A percentile compares a stretch with the other conserved stretches of the same genome.
phyloP scores from a whole-genome alignment of 192 early-diverging fungal species.

The Coemansia sp. region DNA sequence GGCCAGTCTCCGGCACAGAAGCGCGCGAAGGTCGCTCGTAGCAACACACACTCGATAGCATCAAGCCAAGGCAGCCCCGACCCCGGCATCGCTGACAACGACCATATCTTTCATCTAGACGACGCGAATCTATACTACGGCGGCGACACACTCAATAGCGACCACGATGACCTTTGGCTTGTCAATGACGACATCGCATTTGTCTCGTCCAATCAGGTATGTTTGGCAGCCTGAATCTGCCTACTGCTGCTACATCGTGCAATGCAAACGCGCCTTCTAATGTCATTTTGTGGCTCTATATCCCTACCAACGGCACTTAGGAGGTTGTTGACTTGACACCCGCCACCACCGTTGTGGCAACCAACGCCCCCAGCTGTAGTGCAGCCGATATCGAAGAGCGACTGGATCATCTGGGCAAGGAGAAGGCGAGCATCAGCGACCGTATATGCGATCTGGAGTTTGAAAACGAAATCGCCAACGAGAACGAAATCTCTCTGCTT shows the following conservation, averaged over 20 bases:
- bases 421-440: slow-evolving; percentile 57
- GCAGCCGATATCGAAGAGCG: slow-evolving; percentile 3
- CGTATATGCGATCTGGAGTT: slow-evolving; percentile 54
- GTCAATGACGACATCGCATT: neutral
- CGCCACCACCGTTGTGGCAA: too few relatives aligned
- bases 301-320: neutral
- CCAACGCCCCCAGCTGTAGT: neutral
- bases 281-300: neutral
- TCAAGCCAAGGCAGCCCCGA: neutral
- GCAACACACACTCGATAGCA: neutral
- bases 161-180: slow-evolving; percentile 1
- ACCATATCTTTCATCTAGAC: neutral
- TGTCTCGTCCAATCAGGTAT: slow-evolving; percentile 3
- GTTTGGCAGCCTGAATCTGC: neutral
- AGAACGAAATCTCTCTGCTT: slow-evolving; percentile 44
- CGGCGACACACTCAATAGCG: neutral
- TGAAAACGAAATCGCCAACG: slow-evolving; percentile 47
- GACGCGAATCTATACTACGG: neutral
- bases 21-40: neutral
- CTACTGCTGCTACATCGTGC: too few relatives aligned
- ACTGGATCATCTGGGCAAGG: slow-evolving; percentile 25
- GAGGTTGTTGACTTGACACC: neutral
- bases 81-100: neutral
- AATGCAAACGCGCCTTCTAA: too few relatives aligned
- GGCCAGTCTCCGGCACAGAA: neutral